Conservation (phyloP, 352 stramenopile species). For the Saprolegnia parasitica region DNA sequence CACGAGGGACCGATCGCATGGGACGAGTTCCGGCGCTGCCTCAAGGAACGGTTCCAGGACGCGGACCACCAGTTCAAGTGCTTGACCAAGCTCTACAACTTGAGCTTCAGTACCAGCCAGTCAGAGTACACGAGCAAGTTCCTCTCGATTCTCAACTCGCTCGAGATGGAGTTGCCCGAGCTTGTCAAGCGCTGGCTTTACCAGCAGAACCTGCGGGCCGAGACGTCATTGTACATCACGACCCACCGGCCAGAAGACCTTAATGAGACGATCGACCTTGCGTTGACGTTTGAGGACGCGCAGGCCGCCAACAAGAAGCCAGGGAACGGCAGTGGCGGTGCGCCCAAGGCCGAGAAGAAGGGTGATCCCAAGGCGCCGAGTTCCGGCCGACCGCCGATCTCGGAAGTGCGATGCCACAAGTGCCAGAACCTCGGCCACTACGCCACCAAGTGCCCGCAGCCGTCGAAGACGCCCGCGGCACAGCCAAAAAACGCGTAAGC, state of each 20-base stretch:
- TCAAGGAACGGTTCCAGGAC: neutral
- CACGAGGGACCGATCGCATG: neutral
- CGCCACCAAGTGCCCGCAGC: neutral
- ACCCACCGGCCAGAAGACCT: neutral
- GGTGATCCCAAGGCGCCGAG: neutral
- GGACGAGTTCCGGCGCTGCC: neutral
- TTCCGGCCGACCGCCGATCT: neutral
- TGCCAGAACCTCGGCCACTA: neutral
- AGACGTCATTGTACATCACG: constrained; percentile 11
- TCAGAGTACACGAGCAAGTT: constrained; percentile 25
- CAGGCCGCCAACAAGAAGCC: neutral
- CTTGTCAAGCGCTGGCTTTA: constrained; percentile 23
- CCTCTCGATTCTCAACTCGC: constrained; percentile 1
- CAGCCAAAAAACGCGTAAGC: constrained; percentile 17
- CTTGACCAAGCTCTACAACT: constrained; percentile 19
- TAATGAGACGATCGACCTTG: neutral
- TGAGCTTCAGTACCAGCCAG: neutral
- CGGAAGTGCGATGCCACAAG: neutral
- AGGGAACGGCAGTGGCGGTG: neutral
- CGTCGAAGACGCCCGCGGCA: neutral
- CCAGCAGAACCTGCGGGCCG: constrained; percentile 12
- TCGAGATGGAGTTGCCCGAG: constrained; percentile 12
- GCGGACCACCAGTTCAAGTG: neutral
- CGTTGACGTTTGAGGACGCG: neutral
- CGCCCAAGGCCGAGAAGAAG: neutral